These are phyloP conservation scores for Monilinia aucupariae DNA, from an alignment of 2,329 filamentous ascomycete species.

Conservation along the genomic window DNA sequence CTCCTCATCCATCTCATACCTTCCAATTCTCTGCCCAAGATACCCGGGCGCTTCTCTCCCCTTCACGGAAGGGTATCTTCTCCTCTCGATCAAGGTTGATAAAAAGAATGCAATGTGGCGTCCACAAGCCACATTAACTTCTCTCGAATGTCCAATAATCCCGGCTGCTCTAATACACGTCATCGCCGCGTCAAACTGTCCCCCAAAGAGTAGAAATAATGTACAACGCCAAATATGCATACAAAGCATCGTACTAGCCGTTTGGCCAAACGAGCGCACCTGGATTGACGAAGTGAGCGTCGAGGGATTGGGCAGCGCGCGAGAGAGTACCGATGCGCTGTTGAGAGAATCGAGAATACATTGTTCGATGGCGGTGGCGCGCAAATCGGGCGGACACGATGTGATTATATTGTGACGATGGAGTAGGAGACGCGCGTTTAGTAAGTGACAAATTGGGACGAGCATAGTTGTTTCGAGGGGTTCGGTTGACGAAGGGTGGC, in stretches of 20 bases:
- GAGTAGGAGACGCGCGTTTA: slow-evolving; percentile 77
- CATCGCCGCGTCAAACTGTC: slow-evolving; percentile 66
- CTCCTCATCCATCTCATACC: slow-evolving; percentile 63
- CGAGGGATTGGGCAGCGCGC: slow-evolving; percentile 45
- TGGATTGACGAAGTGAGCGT: slow-evolving; percentile 29
- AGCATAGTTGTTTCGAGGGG: slow-evolving; percentile 70
- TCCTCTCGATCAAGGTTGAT: slow-evolving; percentile 54
- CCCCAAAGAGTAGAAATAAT: slow-evolving; percentile 70
- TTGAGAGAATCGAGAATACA: slow-evolving; percentile 72
- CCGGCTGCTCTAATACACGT: slow-evolving; percentile 67
- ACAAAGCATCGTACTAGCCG: slow-evolving; percentile 65
- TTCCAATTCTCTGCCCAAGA: slow-evolving; percentile 2
- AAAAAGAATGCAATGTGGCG: slow-evolving; percentile 79
- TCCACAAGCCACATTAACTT: slow-evolving; percentile 72
- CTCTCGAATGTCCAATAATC: slow-evolving; percentile 64
- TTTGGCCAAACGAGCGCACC: slow-evolving; percentile 24
- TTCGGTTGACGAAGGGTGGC: slow-evolving; percentile 60
- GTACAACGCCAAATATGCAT: slow-evolving; percentile 84
- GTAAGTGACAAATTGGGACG: slow-evolving; percentile 69
- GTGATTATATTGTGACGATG: slow-evolving; percentile 85
- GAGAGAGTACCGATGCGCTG: slow-evolving; percentile 69
- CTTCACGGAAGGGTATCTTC: slow-evolving; percentile 35
- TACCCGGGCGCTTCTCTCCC: slow-evolving; percentile 17
- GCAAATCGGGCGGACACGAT: slow-evolving; percentile 57
- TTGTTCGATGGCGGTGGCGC: slow-evolving; percentile 67